These are phyloP conservation scores for Rhizopus delemar DNA, from an alignment of 371 early-diverging fungal genomes.

Conservation along the genomic window DNA sequence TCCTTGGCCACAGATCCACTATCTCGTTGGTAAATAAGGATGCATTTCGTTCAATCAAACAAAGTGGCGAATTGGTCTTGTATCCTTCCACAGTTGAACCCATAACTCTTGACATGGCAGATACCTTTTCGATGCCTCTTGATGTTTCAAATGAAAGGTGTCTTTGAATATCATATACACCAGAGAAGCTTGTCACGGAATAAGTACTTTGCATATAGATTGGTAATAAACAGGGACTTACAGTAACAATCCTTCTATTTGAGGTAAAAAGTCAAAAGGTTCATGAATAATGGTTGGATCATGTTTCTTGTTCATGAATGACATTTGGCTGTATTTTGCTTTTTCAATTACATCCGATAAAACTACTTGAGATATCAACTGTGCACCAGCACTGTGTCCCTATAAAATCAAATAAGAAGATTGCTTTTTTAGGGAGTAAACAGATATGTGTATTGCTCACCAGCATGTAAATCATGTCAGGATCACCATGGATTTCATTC, in stretches of 20 bases:
- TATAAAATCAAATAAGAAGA: constrained; percentile 8
- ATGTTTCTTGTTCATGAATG: constrained; percentile 23
- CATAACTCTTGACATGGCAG: constrained; percentile 74
- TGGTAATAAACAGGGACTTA: constrained; percentile 21
- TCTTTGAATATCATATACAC: constrained; percentile 66
- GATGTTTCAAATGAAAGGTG: constrained; percentile 65
- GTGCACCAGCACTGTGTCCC: constrained; percentile 61
- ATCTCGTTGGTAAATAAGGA: constrained; percentile 34
- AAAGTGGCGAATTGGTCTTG: constrained; percentile 38
- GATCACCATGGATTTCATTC: constrained; percentile 50
- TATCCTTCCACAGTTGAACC: constrained; percentile 39
- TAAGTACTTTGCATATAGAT: neutral
- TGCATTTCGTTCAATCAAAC: constrained; percentile 26
- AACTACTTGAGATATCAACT: constrained; percentile 42
- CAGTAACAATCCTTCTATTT: constrained; percentile 58
- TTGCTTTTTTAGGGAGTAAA: neutral
- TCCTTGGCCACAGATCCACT: constrained; percentile 38
- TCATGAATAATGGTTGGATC: constrained; percentile 11
- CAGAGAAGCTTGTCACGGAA: constrained; percentile 20
- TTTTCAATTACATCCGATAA: constrained; percentile 41
- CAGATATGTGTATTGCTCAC: constrained; percentile 27
- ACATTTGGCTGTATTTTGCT: constrained; percentile 24
- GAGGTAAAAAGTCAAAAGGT: constrained; percentile 44
- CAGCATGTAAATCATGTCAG: constrained; percentile 58
- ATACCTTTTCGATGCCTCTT: constrained; percentile 73